These are phyloP conservation scores for Thoreauomyces humboldtii DNA, from an alignment of 192 early-diverging fungal species.

Conservation along the genomic window DNA sequence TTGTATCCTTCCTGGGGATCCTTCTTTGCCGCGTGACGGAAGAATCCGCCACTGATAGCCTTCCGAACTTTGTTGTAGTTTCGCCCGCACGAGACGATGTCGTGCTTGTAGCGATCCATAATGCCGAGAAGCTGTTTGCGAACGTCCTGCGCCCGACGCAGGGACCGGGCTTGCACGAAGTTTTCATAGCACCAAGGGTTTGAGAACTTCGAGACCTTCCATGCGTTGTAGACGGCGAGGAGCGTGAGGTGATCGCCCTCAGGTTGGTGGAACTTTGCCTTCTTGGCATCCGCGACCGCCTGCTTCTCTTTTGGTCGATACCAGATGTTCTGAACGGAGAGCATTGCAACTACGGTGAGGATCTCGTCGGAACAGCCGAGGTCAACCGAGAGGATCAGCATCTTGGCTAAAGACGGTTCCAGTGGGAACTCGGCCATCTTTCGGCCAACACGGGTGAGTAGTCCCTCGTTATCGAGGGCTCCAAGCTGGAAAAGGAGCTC, in stretches of 20 bases:
- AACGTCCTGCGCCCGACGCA: conserved; percentile 94
- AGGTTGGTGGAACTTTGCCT: conserved; percentile 97
- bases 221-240: conserved; percentile 92
- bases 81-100: conserved; percentile 88
- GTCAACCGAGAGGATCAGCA: conserved; percentile 88
- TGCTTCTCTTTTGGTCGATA: conserved; percentile 96
- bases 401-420: conserved; percentile 90
- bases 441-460: conserved; percentile 88
- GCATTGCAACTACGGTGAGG: conserved; percentile 65
- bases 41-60: conserved; percentile 90
- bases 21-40: conserved; percentile 96
- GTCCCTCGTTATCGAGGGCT: conserved; percentile 87
- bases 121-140: conserved; percentile 94
- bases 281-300: conserved; percentile 88
- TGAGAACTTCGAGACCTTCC: conserved; percentile 90
- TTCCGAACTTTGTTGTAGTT: conserved; percentile 92
- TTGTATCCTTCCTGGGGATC: conserved; percentile 99
- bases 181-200: conserved; percentile 97
- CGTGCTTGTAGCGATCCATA: conserved; percentile 85
- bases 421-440: conserved; percentile 99
- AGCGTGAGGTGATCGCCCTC: conserved; percentile 98
- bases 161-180: conserved; percentile 87
- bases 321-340: conserved; percentile 82
- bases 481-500: conserved; percentile 90
- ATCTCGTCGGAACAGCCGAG: conserved; percentile 93